Conservation (phyloP, 257 asterid genomes). For the Verbena officinalis region DNA sequence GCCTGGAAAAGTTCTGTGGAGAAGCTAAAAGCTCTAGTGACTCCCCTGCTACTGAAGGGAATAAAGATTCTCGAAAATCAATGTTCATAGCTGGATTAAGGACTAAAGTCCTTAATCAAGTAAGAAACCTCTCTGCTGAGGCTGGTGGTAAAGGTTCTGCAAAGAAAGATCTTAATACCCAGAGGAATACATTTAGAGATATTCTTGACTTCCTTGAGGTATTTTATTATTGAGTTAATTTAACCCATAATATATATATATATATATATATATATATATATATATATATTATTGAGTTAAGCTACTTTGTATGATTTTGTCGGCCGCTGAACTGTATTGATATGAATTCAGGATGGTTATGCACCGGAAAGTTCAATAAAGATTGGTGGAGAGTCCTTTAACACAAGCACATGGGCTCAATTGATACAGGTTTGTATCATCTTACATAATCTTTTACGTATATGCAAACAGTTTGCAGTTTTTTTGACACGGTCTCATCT, state of each 20-base stretch:
- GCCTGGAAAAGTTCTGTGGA: slow-evolving; percentile 74
- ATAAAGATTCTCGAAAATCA: slow-evolving; percentile 52
- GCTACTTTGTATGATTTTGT: too few species aligned
- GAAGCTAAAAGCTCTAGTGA: slow-evolving; percentile 60
- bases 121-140: slow-evolving; percentile 71
- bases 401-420: slow-evolving; percentile 73
- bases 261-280: too few species aligned
- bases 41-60: slow-evolving; percentile 48
- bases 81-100: slow-evolving; percentile 71
- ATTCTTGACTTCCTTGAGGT: slow-evolving; percentile 89
- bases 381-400: slow-evolving; percentile 77
- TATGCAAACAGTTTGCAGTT: neutral
- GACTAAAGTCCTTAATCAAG: slow-evolving; percentile 73
- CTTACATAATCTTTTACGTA: slow-evolving; percentile 20
- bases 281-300: slow-evolving; percentile 6
- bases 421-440: slow-evolving; percentile 63
- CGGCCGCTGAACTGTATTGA: slow-evolving; percentile 3
- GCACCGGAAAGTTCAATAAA: slow-evolving; percentile 69
- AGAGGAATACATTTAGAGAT: slow-evolving; percentile 85
- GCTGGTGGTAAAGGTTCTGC: slow-evolving; percentile 95
- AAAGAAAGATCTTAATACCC: slow-evolving; percentile 90
- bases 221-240: slow-evolving; percentile 11
- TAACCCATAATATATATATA: too few species aligned
- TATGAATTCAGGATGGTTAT: slow-evolving; percentile 63
- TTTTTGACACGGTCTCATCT: slow-evolving; percentile 20